Evolutionary conservation across 1,284 basidiomycete genomes (phyloP), one percentile per base, ranked within the genome.

Genomic region (Coniferiporia weirii): DNA sequence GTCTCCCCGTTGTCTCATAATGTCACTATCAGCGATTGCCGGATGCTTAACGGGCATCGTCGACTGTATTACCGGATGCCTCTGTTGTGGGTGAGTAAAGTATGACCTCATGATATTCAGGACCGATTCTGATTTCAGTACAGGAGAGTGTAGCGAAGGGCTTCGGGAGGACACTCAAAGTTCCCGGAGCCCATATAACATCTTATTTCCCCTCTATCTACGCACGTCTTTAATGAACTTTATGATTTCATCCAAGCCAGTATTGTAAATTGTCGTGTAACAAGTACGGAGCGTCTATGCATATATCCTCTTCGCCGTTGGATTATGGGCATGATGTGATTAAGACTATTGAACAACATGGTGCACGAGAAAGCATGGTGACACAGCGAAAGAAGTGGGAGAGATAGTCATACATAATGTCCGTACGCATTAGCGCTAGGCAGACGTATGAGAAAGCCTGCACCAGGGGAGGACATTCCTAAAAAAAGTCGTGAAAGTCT

Each of bases 51-150:
- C 59, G 5, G 60, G 63, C 1, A 57, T 62, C 1, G 45, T 27
- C n/a, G 61, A 65, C 47, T 64, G 63, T 46, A 54, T 64, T 15
- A 62, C 63, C 7, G 64, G 61, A 7, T 50, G 58, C 43, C 48
- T 64, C 17, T 65, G 64, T 45, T 64, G 63, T 55, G 56, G 64
- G 61, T 64, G 38, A 60, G 63, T 57, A 12, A 15, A 12, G 6
- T 5, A 8, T 2, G 19, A 17, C 6, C 12, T 10, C 27, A n/a
- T 20, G 3, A 1, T 9, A 48, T 57, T n/a, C 13, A 6, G 38
- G 27, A 27, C 27, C 27, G 27, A 27, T 27, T 27, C 27, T 27
- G 27, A 27, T 27, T 5, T 17, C 36, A 22, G n/a, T 43, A 22
- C 32, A 60, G 59, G 19, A 60, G 54, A 51, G 59, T 44, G 20